Conservation (phyloP, 495 filamentous ascomycete genomes). For the Penicillium steckii region DNA sequence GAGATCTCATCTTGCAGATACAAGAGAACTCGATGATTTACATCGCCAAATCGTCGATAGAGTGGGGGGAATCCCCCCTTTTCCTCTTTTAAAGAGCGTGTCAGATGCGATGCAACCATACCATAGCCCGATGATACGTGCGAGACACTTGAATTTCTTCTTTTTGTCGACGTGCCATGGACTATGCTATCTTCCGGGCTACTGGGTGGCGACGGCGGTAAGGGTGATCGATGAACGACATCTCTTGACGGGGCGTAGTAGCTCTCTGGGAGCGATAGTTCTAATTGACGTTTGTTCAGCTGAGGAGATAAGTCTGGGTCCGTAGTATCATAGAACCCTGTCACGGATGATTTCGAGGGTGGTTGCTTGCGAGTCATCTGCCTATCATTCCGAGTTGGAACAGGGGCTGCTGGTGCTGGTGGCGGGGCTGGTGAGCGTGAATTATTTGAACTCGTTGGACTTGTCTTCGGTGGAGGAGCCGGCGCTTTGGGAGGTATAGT, state of each 20-base stretch:
- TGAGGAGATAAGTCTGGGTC: conserved; percentile 8
- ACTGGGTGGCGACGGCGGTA: conserved; percentile 39
- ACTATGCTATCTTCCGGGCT: conserved; percentile 38
- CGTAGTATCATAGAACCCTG: conserved; percentile 12
- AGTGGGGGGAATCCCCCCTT: conserved; percentile 58
- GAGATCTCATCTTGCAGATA: conserved; percentile 85
- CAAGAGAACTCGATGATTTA: conserved; percentile 83
- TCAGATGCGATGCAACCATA: conserved; percentile 61
- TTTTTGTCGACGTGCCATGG: conserved; percentile 19
- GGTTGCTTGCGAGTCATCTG: conserved; percentile 25
- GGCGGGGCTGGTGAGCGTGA: conserved; percentile 20
- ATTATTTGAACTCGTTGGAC: conserved; percentile 17
- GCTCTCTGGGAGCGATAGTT: conserved; percentile 26
- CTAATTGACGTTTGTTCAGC: conserved; percentile 11
- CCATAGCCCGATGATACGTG: conserved; percentile 61
- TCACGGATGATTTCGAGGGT: conserved; percentile 18
- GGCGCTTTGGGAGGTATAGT: conserved; percentile 7
- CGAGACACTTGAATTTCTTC: conserved; percentile 25
- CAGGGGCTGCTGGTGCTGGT: conserved; percentile 21
- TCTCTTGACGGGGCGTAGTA: conserved; percentile 28
- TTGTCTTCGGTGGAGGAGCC: neutral
- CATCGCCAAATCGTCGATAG: conserved; percentile 78
- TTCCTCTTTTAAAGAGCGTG: conserved; percentile 33
- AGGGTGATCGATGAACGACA: conserved; percentile 22
- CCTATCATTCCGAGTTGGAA: conserved; percentile 23